Base-by-base conservation (phyloP, 2,329 filamentous ascomycete species). In the Dactylella cylindrospora region DNA sequence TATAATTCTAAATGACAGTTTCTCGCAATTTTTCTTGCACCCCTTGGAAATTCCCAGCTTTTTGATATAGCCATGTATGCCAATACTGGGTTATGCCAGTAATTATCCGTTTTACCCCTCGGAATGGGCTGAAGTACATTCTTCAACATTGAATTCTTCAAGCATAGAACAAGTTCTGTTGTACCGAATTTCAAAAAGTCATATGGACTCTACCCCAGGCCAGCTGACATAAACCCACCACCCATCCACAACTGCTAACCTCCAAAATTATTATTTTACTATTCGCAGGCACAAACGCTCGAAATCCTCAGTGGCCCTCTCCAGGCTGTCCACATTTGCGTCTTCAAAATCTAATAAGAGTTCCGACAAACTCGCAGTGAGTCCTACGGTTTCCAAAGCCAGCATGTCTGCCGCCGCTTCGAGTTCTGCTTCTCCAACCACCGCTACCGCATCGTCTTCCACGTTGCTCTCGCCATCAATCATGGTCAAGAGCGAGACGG, bases 361-460 rank as follows among this genome's bases (percentile, higher is more conserved):
- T 36, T 52, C 55, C 31, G 55, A 61, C 33, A 52, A 52, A 41
- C 54, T 61, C 23, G 19, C 54, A 23, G 8, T 25, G 15, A 41
- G 39, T 46, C 54, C 54, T 17, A 51, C 54, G 13, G 15, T 36
- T 28, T 19, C 17, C 15, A 6, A 4, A 15, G 17, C 33, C 33
- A 19, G 3, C 33, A 19, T 13, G 33, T 10, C 15, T 15, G 45
- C 55, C n/a, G 40, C 41, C 12, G 25, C 10, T 10, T 46, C 46
- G 17, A 32, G 46, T 20, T 28, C 29, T 29, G 29, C 55, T 12
- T 81, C 74, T 0, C 78, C 78, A 25, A 80, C 72, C 3, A 66
- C 68, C 2, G 78, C 78, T 20, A 80, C 74, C 3, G 75, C 70
- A 43, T 73, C 10, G 72, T 72, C 12, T 70, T 35, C 46, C 3